phyloP scores from a whole-genome alignment of 148 eudicot species.

The Amaranthus hypochondriacus region DNA sequence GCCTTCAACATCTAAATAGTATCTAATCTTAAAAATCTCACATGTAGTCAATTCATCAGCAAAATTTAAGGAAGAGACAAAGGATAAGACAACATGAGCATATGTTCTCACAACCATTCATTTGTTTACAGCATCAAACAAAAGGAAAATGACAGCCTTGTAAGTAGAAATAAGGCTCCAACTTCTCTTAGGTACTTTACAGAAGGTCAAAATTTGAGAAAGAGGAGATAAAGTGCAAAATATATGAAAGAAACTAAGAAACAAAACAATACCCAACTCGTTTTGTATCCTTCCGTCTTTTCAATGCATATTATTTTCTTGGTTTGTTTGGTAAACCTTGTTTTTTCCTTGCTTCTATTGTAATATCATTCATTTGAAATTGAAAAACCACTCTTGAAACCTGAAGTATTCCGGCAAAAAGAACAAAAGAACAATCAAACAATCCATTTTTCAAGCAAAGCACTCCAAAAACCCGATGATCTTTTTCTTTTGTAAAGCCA shows the following conservation, averaged over 20 bases:
- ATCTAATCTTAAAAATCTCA: background rate
- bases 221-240: conserved; percentile 1
- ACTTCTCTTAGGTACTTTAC: background rate
- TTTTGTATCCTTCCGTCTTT: background rate
- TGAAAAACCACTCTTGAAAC: background rate
- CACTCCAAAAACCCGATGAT: conserved; percentile 2
- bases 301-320: too few species aligned
- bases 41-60: background rate
- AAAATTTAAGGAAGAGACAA: background rate
- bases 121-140: background rate
- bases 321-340: too few species aligned
- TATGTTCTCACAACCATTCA: background rate
- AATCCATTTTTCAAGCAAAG: background rate
- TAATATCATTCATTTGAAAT: conserved; percentile 7
- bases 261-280: background rate
- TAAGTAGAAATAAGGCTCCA: background rate
- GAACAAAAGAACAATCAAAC: conserved; percentile 7
- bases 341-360: background rate
- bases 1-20: background rate
- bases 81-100: background rate
- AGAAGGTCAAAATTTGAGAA: conserved; percentile 3
- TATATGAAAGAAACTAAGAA: background rate
- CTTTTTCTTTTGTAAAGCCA: background rate
- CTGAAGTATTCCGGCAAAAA: background rate
- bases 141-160: background rate